Percentiles rank a stretch among this genome's conserved stretches.
These are phyloP conservation scores for Pulveroboletus sp. DNA, from an alignment of 768 basidiomycete species.

Conservation along the genomic window DNA sequence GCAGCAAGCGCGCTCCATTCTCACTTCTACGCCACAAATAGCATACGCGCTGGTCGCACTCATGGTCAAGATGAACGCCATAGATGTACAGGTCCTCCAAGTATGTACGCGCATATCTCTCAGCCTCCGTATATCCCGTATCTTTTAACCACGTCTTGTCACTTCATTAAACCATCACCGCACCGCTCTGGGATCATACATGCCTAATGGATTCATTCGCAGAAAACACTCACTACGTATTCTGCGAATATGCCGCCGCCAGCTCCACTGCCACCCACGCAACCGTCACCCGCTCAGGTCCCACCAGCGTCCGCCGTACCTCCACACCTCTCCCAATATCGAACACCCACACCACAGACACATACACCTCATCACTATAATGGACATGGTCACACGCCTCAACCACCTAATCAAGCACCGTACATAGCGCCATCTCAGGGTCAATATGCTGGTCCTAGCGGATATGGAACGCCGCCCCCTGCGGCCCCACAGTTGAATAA, in stretches of 20 bases:
- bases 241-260: slow-evolving; percentile 24
- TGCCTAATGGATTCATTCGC: slow-evolving; percentile 5
- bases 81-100: slow-evolving; percentile 75
- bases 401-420: slow-evolving; percentile 18
- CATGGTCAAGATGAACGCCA: slow-evolving; percentile 75
- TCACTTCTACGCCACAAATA: slow-evolving; percentile 72
- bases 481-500: slow-evolving; percentile 18
- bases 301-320: slow-evolving; percentile 44
- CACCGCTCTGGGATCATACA: background rate
- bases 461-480: slow-evolving; percentile 22
- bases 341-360: slow-evolving; percentile 35
- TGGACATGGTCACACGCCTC: slow-evolving; percentile 28
- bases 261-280: slow-evolving; percentile 14
- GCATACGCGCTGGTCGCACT: slow-evolving; percentile 73
- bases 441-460: slow-evolving; percentile 16
- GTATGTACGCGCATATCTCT: slow-evolving; percentile 32
- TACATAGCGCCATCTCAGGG: slow-evolving; percentile 20
- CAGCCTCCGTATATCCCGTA: background rate
- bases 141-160: background rate
- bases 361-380: slow-evolving; percentile 29
- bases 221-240: slow-evolving; percentile 66
- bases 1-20: slow-evolving; percentile 61
- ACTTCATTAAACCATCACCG: background rate
- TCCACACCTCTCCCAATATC: slow-evolving; percentile 36
- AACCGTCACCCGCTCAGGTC: slow-evolving; percentile 25